Conservation (phyloP, 306 rosid species). For the Parietaria judaica region DNA sequence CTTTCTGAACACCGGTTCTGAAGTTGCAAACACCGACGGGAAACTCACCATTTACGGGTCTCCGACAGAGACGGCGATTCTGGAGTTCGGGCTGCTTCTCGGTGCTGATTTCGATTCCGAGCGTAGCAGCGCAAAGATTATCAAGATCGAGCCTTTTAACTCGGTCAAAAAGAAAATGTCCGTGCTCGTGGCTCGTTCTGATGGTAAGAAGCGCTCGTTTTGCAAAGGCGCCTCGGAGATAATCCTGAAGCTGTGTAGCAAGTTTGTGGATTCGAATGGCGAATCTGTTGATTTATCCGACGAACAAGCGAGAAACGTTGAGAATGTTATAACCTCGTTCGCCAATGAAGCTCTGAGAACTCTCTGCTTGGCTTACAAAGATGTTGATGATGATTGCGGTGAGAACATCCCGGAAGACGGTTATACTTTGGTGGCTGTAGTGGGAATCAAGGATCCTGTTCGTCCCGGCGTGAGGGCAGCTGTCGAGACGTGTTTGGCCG, state of each 20-base stretch:
- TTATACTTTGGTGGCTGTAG: conserved; percentile 64
- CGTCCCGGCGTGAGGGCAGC: conserved; percentile 88
- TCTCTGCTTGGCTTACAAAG: conserved; percentile 75
- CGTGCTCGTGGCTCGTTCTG: conserved; percentile 62
- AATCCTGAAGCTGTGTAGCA: conserved; percentile 59
- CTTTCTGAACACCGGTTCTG: conserved; percentile 75
- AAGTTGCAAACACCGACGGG: conserved; percentile 65
- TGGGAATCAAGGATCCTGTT: conserved; percentile 95
- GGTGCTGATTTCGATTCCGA: conserved; percentile 56
- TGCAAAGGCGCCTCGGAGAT: conserved; percentile 98
- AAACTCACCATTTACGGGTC: conserved; percentile 59
- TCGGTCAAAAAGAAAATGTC: conserved; percentile 95
- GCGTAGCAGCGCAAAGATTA: conserved; percentile 40
- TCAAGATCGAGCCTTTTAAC: conserved; percentile 81
- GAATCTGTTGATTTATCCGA: conserved; percentile 41
- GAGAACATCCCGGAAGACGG: conserved; percentile 52
- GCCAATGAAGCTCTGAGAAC: conserved; percentile 91
- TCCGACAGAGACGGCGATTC: conserved; percentile 82
- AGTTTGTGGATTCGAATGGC: conserved; percentile 56
- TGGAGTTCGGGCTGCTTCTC: conserved; percentile 71
- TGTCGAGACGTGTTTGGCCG: conserved; percentile 70
- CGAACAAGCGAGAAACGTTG: conserved; percentile 29
- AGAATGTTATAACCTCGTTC: conserved; percentile 55
- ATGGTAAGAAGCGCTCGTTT: conserved; percentile 55
- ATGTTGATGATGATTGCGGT: conserved; percentile 29